Conservation (phyloP, 2,329 filamentous ascomycete genomes). For the Pleoardoris graminearum region DNA sequence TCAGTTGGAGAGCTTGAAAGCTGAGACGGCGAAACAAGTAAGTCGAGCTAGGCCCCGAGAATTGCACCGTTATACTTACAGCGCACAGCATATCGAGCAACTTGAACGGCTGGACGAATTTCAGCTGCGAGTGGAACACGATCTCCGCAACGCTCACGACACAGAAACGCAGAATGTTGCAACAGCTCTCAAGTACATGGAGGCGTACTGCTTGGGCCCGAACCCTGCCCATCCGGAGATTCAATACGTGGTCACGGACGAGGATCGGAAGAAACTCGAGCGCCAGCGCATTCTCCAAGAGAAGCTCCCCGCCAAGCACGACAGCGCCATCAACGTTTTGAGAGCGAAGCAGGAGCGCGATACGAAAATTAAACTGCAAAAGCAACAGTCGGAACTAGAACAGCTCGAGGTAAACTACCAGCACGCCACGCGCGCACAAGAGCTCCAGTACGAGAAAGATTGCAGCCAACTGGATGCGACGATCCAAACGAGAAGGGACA, state of each 20-base stretch:
- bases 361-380: slow-evolving; percentile 38
- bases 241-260: slow-evolving; percentile 47
- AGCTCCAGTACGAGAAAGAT: slow-evolving; percentile 40
- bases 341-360: slow-evolving; percentile 50
- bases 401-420: slow-evolving; percentile 41
- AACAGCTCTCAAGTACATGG: slow-evolving; percentile 53
- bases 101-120: slow-evolving; percentile 51
- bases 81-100: slow-evolving; percentile 41
- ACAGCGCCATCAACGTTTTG: slow-evolving; percentile 52
- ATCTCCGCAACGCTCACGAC: slow-evolving; percentile 47
- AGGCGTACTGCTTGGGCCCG: slow-evolving; percentile 51
- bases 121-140: slow-evolving; percentile 49
- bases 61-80: slow-evolving; percentile 22
- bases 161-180: slow-evolving; percentile 49
- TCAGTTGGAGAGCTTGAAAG: slow-evolving; percentile 26
- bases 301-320: slow-evolving; percentile 48
- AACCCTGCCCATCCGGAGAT: slow-evolving; percentile 26
- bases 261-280: slow-evolving; percentile 50
- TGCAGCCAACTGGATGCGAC: slow-evolving; percentile 37
- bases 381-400: slow-evolving; percentile 47
- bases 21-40: slow-evolving; percentile 35
- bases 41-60: slow-evolving; percentile 8
- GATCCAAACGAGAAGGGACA: slow-evolving; percentile 37
- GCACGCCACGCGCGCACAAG: slow-evolving; percentile 39
- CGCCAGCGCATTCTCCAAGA: slow-evolving; percentile 45